phyloP scores from a whole-genome alignment of 1,284 basidiomycete species.

The Apiotrichum sp. region DNA sequence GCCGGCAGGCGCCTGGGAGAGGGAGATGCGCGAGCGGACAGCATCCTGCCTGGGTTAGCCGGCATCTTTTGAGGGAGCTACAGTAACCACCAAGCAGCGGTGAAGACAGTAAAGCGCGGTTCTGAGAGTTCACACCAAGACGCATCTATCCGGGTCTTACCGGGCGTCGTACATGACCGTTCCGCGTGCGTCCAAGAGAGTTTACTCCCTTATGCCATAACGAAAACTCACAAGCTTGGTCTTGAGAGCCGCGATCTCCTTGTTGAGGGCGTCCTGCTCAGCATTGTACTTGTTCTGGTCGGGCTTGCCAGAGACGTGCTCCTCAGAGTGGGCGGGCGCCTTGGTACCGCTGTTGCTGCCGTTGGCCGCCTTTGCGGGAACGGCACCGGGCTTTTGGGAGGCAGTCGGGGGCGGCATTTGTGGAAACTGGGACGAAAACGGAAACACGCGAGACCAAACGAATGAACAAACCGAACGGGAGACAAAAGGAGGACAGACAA shows the following conservation, averaged over 20 bases:
- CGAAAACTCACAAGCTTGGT: constrained; percentile 62
- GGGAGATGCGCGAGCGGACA: constrained; percentile 70
- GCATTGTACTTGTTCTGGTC: constrained; percentile 73
- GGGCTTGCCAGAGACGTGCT: constrained; percentile 56
- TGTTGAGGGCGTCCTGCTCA: constrained; percentile 75
- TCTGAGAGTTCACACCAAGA: no score
- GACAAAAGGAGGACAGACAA: neutral
- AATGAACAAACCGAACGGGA: neutral
- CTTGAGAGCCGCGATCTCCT: constrained; percentile 75
- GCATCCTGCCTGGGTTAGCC: constrained; percentile 54
- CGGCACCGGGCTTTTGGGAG: constrained; percentile 35
- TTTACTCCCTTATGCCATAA: no score
- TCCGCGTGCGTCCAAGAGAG: no score
- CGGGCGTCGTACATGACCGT: no score
- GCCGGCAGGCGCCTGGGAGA: constrained; percentile 55
- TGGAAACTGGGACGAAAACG: neutral
- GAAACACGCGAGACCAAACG: neutral
- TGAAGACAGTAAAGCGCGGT: no score
- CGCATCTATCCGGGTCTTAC: no score
- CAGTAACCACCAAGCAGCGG: no score
- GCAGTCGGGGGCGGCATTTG: constrained; percentile 44
- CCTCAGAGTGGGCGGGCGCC: constrained; percentile 37
- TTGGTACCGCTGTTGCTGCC: constrained; percentile 16
- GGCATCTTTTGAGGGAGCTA: no score
- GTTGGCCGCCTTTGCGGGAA: constrained; percentile 17